Conservation (phyloP, 495 filamentous ascomycete genomes). For the Lasiosphaeria ovina region DNA sequence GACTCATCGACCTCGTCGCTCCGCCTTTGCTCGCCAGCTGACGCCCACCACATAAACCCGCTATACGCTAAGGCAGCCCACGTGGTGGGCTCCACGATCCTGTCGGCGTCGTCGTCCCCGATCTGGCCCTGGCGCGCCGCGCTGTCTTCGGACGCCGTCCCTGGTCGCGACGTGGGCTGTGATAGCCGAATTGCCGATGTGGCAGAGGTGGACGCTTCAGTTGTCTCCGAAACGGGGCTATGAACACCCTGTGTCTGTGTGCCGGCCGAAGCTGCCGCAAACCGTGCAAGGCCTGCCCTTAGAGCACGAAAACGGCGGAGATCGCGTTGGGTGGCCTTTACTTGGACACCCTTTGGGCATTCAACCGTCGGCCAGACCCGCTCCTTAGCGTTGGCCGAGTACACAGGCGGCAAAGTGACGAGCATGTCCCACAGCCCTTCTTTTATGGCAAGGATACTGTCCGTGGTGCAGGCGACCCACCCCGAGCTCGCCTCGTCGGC, state of each 20-base stretch:
- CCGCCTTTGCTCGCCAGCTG: constrained; percentile 79
- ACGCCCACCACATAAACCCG: constrained; percentile 98
- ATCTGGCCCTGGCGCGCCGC: neutral
- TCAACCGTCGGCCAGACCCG: constrained; percentile 76
- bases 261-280: constrained; percentile 32
- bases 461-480: constrained; percentile 94
- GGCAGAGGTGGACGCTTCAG: constrained; percentile 21
- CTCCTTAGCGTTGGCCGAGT: constrained; percentile 51
- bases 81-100: constrained; percentile 71
- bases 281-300: constrained; percentile 60
- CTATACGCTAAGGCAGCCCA: constrained; percentile 89
- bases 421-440: constrained; percentile 82
- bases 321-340: constrained; percentile 93
- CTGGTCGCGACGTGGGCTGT: constrained; percentile 27
- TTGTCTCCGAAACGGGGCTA: constrained; percentile 24
- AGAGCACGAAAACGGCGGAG: constrained; percentile 74
- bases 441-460: constrained; percentile 85
- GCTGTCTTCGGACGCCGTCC: constrained; percentile 21
- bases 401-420: constrained; percentile 68
- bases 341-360: constrained; percentile 51
- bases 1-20: constrained; percentile 48
- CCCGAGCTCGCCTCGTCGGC: constrained; percentile 50
- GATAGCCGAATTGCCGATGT: constrained; percentile 27
- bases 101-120: constrained; percentile 43
- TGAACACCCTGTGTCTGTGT: constrained; percentile 10